phyloP scores from a whole-genome alignment of 2,329 filamentous ascomycete species.

The Ceratocystis destructans region DNA sequence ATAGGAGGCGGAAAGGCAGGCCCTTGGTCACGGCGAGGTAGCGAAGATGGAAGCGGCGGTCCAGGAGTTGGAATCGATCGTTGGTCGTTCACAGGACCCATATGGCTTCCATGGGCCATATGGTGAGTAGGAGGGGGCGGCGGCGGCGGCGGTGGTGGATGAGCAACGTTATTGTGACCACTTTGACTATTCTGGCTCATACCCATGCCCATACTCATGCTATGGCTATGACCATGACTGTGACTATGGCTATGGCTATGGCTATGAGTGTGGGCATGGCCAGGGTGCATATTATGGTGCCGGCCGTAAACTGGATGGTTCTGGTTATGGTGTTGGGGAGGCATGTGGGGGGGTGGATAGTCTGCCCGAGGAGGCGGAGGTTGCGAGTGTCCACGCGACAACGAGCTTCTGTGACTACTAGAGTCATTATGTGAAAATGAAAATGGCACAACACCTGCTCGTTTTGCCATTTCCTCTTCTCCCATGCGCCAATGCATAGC shows the following conservation, averaged over 20 bases:
- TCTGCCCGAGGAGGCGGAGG: conserved; percentile 21
- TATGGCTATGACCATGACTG: conserved; percentile 25
- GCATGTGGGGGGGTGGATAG: conserved; percentile 9
- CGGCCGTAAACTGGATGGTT: conserved; percentile 32
- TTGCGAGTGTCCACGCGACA: conserved; percentile 30
- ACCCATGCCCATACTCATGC: conserved; percentile 21
- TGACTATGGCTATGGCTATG: conserved; percentile 24
- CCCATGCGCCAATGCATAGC: conserved; percentile 98
- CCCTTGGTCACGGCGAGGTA: conserved; percentile 9
- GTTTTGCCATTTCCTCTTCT: conserved; percentile 82
- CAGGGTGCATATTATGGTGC: conserved; percentile 26
- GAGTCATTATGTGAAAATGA: conserved; percentile 43
- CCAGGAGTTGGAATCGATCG: conserved; percentile 16
- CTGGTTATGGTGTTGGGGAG: conserved; percentile 10
- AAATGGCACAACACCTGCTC: conserved; percentile 82
- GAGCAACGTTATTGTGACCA: conserved; percentile 14
- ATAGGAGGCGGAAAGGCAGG: conserved; percentile 23
- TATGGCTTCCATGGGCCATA: conserved; percentile 30
- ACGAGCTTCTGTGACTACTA: conserved; percentile 27
- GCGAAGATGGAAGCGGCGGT: conserved; percentile 26
- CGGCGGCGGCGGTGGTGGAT: conserved; percentile 18
- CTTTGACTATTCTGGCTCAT: conserved; percentile 6
- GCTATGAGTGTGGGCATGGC: conserved; percentile 10
- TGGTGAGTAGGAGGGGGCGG: conserved; percentile 23
- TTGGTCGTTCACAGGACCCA: conserved; percentile 45